Base-by-base conservation (phyloP, 2,329 filamentous ascomycete species). In the Diplocarpon mali region DNA sequence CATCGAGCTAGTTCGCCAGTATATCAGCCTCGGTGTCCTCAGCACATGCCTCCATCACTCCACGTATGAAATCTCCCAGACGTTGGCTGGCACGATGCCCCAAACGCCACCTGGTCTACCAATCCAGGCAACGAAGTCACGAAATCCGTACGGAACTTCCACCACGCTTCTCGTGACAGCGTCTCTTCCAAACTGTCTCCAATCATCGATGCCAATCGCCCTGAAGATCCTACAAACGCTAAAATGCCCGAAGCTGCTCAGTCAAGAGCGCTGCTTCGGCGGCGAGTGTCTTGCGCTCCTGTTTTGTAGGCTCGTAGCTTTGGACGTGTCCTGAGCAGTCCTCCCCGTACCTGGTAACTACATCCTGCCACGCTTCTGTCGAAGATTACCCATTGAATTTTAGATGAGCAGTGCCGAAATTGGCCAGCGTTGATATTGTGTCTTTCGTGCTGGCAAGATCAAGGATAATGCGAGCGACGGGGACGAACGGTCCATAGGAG, bases 361-460 rank as follows among this genome's bases (percentile, higher is more conserved):
- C 48, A 0, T 42, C 16, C 9, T 49, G 15, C 43, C 46, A 53
- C 10, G 16, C 34, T 31, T 37, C 2, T 10, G 35, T 40, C 12
- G 48, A 29, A 30, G 55, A 43, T 10, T 28, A 34, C 4, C 47
- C 46, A 13, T 27, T 38, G 2, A 13, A n/a, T 6, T 40, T 39
- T 10, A 58, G 52, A 27, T 17, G 27, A 14, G 35, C 8, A 5
- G 56, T 35, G 13, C 39, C 58, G 17, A 46, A 34, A 5, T 51
- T 31, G 38, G 48, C 48, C 15, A 62, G 35, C 3, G 42, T 36
- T 3, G 34, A 36, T 2, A 57, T 59, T 4, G 60, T 61, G 37
- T 61, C 60, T 40, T 52, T 48, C n/a, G 60, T 61, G 10, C 55
- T 52, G 15, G 61, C 59, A 37, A 62, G 61, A 44, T 61, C 59